A percentile compares a stretch with the other conserved stretches of the same genome.
Conservation (phyloP, 2,329 filamentous ascomycete genomes). For the Claviceps lovelessii region DNA sequence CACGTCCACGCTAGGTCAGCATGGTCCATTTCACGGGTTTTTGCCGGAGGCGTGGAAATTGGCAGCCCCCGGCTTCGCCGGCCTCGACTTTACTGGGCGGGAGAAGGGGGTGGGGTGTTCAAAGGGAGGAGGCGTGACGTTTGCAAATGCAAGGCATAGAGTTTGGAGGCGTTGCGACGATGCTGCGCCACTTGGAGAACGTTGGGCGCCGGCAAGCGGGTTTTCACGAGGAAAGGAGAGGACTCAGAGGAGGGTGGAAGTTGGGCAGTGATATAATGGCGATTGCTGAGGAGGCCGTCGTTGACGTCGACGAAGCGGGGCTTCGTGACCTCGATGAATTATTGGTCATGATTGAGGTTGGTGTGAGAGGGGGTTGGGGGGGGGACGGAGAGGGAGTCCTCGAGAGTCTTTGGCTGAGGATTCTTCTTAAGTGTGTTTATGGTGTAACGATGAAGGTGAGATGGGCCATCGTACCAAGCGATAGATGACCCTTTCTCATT, state of each 20-base stretch:
- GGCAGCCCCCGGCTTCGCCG: neutral
- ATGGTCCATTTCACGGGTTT: neutral
- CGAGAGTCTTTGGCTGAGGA: too few species aligned
- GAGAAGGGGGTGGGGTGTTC: neutral
- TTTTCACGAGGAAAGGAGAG: neutral
- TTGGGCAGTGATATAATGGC: neutral
- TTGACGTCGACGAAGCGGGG: neutral
- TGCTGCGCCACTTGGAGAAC: neutral
- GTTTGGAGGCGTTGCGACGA: neutral
- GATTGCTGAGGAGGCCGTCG: neutral
- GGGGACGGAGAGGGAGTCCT: neutral
- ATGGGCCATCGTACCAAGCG: too few species aligned
- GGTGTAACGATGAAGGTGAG: too few species aligned
- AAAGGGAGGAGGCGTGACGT: neutral
- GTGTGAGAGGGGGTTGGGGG: neutral
- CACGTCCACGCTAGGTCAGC: neutral
- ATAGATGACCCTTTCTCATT: too few species aligned
- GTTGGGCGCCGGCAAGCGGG: neutral
- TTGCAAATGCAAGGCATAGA: neutral
- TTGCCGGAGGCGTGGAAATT: neutral
- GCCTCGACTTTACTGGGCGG: neutral
- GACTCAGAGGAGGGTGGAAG: too few species aligned
- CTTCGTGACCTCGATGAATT: neutral
- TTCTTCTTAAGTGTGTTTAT: too few species aligned
- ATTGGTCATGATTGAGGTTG: neutral